Percentiles rank a stretch among this genome's conserved stretches.
phyloP scores from a whole-genome alignment of 192 early-diverging fungal genomes.

The Chytriomyces confervae region DNA sequence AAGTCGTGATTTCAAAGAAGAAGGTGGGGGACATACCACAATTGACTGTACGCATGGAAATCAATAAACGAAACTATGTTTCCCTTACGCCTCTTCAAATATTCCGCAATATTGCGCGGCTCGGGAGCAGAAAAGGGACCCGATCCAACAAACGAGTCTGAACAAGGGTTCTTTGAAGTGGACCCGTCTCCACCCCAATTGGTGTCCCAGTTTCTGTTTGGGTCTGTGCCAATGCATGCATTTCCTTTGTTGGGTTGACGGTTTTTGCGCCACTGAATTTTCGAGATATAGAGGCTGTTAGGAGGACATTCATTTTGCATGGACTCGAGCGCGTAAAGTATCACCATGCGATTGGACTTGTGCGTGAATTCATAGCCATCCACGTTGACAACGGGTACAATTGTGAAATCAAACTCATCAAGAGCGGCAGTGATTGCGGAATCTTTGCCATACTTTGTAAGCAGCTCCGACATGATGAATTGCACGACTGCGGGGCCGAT shows the following conservation, averaged over 20 bases:
- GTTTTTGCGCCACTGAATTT: conserved; percentile 67
- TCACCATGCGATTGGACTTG: conserved; percentile 56
- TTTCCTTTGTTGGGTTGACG: conserved; percentile 58
- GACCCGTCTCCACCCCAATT: conserved; percentile 58
- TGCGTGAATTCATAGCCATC: conserved; percentile 69
- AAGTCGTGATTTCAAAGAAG: no score
- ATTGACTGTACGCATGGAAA: conserved; percentile 64
- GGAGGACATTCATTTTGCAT: neutral
- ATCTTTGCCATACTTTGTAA: conserved; percentile 54
- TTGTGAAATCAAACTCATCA: conserved; percentile 57
- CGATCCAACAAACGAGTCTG: conserved; percentile 61
- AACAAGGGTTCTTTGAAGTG: conserved; percentile 63
- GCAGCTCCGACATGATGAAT: conserved; percentile 62
- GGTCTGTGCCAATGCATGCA: conserved; percentile 66
- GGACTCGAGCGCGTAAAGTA: neutral
- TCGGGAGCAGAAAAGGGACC: conserved; percentile 60
- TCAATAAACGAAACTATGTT: conserved; percentile 61
- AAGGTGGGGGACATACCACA: no score
- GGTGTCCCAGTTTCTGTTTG: conserved; percentile 68
- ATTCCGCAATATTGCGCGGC: conserved; percentile 56
- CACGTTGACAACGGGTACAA: conserved; percentile 69
- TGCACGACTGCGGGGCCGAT: conserved; percentile 59
- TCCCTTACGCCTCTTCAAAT: conserved; percentile 39
- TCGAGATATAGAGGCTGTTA: neutral
- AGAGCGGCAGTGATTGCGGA: conserved; percentile 52